Evolutionary conservation across 257 asterid genomes (phyloP), one percentile per base, ranked within the genome.

Genomic region (Ballota nigra): DNA sequence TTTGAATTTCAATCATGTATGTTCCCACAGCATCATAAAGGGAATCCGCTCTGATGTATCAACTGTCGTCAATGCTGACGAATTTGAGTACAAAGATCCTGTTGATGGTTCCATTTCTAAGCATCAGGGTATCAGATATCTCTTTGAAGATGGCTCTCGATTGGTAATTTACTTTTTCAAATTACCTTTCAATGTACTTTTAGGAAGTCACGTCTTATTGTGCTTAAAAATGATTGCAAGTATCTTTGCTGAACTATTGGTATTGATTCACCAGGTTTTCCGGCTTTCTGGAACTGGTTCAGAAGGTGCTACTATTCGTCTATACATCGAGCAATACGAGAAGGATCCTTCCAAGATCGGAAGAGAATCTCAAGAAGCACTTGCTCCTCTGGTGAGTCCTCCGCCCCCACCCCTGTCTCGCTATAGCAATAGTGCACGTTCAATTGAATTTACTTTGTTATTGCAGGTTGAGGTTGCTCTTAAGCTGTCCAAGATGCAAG

Each of bases 281-380:
- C 97, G 98, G 65, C 99, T 94, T 22, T 94, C 99, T 71, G 97
- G 99, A 78, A 94, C 99, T 73, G 99, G 99, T 18, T 94, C 99
- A 10, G 99, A 88, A 79, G 99, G 97, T 40, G 99, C 99, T 8
- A 94, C 99, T 4, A 91, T 94, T 75, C 97, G 99, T 69, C 89
- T 94, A 57, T 94, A 94, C 81, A 88, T 94, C 19, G 97, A 94
- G 82, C 99, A 94, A 72, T 94, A 91, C 20, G 98, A 89, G 85
- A 88, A 85, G 74, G 97, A 88, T 75, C 47, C 99, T 23, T 83
- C 89, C 66, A 94, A 91, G 84, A 94, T 51, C 16, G 96, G 98
- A 47, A 81, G 89, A 79, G 99, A 91, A 19, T 91, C 97, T 49
- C 81, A 75, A 36, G 95, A 91, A 1, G 96, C 99, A 24, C 99